Conservation (phyloP, 371 early-diverging fungal species). For the Mucor irregularis region DNA sequence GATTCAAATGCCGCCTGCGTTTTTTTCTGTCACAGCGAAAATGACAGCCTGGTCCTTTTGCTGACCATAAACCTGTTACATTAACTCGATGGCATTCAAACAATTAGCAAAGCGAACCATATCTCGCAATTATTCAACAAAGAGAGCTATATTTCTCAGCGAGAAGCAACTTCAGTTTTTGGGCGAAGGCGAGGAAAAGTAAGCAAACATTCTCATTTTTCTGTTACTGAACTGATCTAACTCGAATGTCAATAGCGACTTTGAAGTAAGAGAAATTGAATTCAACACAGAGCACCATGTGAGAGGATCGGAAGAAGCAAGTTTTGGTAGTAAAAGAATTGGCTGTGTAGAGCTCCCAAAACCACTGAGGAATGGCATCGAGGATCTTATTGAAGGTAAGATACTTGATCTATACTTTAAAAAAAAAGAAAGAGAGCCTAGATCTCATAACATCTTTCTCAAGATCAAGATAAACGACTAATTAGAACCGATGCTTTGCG, state of each 20-base stretch:
- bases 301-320: constrained; percentile 69
- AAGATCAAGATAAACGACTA: constrained; percentile 54
- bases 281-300: constrained; percentile 7
- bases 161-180: constrained; percentile 26
- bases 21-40: too few species aligned
- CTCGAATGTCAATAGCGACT: background rate
- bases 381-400: constrained; percentile 40
- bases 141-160: constrained; percentile 28
- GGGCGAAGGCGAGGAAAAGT: constrained; percentile 8
- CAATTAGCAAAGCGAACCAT: background rate
- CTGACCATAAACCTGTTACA: too few species aligned
- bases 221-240: too few species aligned
- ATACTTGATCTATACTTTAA: too few species aligned
- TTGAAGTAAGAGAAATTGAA: constrained; percentile 11
- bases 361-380: constrained; percentile 52
- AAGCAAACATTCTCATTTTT: background rate
- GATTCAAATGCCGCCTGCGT: too few species aligned
- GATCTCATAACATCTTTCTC: background rate
- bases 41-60: too few species aligned
- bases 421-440: background rate
- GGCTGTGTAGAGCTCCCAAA: constrained; percentile 67
- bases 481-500: constrained; percentile 70
- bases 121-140: constrained; percentile 6
- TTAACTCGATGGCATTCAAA: constrained; percentile 7
- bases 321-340: constrained; percentile 73